These are phyloP conservation scores for Gomphus sp. DNA, from an alignment of 1,284 basidiomycete species.

Conservation along the genomic window DNA sequence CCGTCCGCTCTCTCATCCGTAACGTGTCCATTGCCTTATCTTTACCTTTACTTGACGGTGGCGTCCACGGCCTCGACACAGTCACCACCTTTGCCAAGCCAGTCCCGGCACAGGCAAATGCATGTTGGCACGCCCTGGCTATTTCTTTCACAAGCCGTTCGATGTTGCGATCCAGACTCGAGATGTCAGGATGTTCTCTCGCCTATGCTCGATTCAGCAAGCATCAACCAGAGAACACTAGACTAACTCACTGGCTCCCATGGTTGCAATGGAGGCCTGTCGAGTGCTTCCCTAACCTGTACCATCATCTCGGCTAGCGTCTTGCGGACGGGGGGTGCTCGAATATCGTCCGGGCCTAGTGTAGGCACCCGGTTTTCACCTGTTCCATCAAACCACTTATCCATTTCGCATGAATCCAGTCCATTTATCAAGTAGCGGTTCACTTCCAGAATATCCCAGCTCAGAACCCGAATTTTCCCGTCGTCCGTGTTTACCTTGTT, in stretches of 20 bases:
- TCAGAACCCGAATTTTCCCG: conserved; percentile 9
- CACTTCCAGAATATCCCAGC: conserved; percentile 51
- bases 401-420: conserved; percentile 56
- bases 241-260: conserved; percentile 18
- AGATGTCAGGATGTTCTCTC: conserved; percentile 27
- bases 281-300: conserved; percentile 37
- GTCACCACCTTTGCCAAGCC: conserved; percentile 54
- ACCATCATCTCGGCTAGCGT: conserved; percentile 35
- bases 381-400: conserved; percentile 64
- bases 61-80: conserved; percentile 17
- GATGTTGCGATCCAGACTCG: conserved; percentile 59
- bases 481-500: conserved; percentile 22
- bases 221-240: neutral
- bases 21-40: neutral
- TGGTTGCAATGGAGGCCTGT: conserved; percentile 26
- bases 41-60: neutral
- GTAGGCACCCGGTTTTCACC: conserved; percentile 33
- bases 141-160: conserved; percentile 55
- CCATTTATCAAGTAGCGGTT: conserved; percentile 70
- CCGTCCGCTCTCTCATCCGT: conserved; percentile 3
- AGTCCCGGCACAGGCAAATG: conserved; percentile 55
- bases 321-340: conserved; percentile 31
- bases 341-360: conserved; percentile 48
- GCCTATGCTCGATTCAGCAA: neutral
- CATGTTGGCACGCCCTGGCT: conserved; percentile 44